A percentile compares a stretch with the other conserved stretches of the same genome.
These are phyloP conservation scores for Lodderomyces parapsilosis DNA, from an alignment of 1,139 yeast species.

Conservation along the genomic window DNA sequence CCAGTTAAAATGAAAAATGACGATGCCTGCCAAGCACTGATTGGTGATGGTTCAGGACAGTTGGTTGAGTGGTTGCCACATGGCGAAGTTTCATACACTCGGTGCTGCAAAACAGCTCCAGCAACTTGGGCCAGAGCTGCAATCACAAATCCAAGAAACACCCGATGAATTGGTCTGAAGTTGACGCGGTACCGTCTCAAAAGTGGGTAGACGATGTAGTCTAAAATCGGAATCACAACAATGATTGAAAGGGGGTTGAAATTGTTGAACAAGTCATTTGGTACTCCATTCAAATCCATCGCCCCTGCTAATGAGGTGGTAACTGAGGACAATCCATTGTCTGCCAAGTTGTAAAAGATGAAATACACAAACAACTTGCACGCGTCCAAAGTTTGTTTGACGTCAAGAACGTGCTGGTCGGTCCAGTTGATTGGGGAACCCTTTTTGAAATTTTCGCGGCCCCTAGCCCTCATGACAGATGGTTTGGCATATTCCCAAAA, in stretches of 20 bases:
- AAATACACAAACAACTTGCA: constrained; percentile 64
- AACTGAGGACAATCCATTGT: constrained; percentile 63
- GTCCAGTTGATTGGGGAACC: constrained; percentile 42
- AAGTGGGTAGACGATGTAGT: constrained; percentile 56
- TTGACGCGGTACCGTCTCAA: constrained; percentile 46
- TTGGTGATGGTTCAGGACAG: constrained; percentile 50
- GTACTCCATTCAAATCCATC: constrained; percentile 65
- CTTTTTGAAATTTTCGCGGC: constrained; percentile 32
- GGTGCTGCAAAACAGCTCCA: constrained; percentile 40
- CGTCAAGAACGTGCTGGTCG: constrained; percentile 62
- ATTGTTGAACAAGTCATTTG: constrained; percentile 67
- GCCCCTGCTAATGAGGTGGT: constrained; percentile 67
- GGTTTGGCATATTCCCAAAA: constrained; percentile 63
- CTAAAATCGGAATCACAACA: constrained; percentile 62
- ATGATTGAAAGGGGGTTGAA: constrained; percentile 69
- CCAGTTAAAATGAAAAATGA: constrained; percentile 56
- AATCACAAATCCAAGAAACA: constrained; percentile 34
- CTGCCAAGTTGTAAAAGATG: constrained; percentile 61
- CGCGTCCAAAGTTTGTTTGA: constrained; percentile 56
- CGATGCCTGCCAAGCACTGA: constrained; percentile 57
- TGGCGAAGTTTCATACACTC: constrained; percentile 34
- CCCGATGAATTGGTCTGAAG: constrained; percentile 38
- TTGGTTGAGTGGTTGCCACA: constrained; percentile 44
- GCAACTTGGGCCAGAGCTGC: constrained; percentile 40
- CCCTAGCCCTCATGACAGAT: constrained; percentile 43